A percentile compares a stretch with the other conserved stretches of the same genome.
phyloP scores from a whole-genome alignment of 495 filamentous ascomycete species.

The Podospora pseudocomata region DNA sequence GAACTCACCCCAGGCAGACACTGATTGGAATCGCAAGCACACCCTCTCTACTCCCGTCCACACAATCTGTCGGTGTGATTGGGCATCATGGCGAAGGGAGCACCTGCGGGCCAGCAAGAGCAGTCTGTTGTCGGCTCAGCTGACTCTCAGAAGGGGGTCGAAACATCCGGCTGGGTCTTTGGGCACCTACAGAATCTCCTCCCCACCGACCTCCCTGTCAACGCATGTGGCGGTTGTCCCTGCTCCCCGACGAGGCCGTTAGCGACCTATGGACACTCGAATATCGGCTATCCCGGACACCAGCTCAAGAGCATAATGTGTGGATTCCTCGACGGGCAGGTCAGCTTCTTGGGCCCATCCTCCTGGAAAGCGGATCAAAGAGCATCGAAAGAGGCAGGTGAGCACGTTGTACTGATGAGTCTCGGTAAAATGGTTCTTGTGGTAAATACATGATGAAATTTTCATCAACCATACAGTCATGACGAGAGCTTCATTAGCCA shows the following conservation, averaged over 20 bases:
- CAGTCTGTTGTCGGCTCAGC: neutral
- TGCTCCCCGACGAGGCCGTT: neutral
- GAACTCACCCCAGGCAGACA: neutral
- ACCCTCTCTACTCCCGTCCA: neutral
- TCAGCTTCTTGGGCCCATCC: neutral
- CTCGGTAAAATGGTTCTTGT: neutral
- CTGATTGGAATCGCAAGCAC: neutral
- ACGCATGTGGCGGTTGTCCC: neutral
- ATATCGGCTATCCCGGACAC: neutral
- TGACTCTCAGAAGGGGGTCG: neutral
- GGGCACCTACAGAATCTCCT: neutral
- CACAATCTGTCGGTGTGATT: neutral
- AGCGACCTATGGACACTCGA: neutral
- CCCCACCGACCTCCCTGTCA: neutral
- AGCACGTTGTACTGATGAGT: neutral
- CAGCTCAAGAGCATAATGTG: neutral
- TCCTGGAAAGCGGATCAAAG: neutral
- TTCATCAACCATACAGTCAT: conserved; percentile 31
- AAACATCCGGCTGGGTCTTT: neutral
- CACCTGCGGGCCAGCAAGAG: neutral
- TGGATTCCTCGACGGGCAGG: neutral
- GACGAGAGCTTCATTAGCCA: conserved; percentile 19
- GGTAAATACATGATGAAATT: neutral
- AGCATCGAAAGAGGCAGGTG: neutral
- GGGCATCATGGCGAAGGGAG: neutral